phyloP scores from a whole-genome alignment of 1,284 basidiomycete species.

The Irpex sp. region DNA sequence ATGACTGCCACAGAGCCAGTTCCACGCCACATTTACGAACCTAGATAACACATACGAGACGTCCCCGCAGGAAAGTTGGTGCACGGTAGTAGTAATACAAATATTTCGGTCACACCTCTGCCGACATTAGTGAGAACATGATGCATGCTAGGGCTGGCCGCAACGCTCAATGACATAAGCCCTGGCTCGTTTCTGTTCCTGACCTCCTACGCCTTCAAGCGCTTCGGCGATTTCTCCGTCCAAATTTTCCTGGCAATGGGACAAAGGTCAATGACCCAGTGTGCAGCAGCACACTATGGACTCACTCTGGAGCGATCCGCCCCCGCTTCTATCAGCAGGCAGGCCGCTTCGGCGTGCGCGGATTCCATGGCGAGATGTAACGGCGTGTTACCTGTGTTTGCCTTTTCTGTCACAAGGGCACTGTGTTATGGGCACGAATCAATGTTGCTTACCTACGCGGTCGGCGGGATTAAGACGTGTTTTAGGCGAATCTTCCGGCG shows the following conservation, averaged over 20 bases:
- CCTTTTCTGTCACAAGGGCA: constrained; percentile 6
- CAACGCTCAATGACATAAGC: constrained; percentile 73
- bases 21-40: background rate
- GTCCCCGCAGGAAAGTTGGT: background rate
- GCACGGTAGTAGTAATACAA: background rate
- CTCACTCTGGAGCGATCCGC: constrained; percentile 86
- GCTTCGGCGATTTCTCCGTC: constrained; percentile 85
- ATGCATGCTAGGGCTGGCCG: constrained; percentile 36
- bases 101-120: background rate
- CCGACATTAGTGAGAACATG: background rate
- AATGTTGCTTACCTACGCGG: constrained; percentile 61
- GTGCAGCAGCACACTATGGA: constrained; percentile 5
- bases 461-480: constrained; percentile 85
- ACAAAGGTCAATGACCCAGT: constrained; percentile 14
- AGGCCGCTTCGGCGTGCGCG: constrained; percentile 86
- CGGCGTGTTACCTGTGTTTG: constrained; percentile 78
- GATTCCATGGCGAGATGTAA: constrained; percentile 96
- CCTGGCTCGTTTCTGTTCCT: constrained; percentile 76
- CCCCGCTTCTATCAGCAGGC: constrained; percentile 87
- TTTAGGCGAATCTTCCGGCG: constrained; percentile 71
- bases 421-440: constrained; percentile 4
- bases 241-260: constrained; percentile 58
- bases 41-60: background rate
- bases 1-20: background rate
- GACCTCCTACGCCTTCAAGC: constrained; percentile 82